Conservation (phyloP, 768 basidiomycete species). For the Lactarius psammicola region DNA sequence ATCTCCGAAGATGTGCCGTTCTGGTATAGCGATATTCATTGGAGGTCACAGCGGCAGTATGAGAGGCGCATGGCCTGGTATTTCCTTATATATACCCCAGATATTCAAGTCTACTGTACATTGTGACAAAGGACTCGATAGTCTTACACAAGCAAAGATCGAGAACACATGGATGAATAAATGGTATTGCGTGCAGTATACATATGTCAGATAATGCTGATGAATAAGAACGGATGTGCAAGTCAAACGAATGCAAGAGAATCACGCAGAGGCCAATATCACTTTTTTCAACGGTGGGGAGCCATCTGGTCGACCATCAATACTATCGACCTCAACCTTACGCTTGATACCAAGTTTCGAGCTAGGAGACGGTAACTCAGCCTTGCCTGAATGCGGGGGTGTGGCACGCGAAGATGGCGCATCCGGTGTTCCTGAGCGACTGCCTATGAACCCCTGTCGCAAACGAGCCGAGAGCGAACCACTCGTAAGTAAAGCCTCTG, state of each 20-base stretch:
- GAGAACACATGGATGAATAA: conserved; percentile 8
- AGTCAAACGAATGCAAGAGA: conserved; percentile 14
- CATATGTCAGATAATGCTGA: conserved; percentile 26
- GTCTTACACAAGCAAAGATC: conserved; percentile 1
- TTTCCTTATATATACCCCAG: conserved; percentile 5
- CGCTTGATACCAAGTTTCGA: conserved; percentile 65
- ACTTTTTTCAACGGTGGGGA: conserved; percentile 71
- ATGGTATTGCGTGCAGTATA: conserved; percentile 28
- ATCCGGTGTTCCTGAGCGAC: conserved; percentile 80
- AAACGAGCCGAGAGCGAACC: conserved; percentile 66
- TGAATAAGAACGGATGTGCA: conserved; percentile 21
- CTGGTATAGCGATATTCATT: conserved; percentile 3
- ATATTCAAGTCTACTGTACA: neutral
- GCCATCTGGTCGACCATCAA: conserved; percentile 39
- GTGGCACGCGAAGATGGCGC: conserved; percentile 39
- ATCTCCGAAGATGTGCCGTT: neutral
- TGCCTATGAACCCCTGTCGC: conserved; percentile 57
- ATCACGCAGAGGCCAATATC: conserved; percentile 37
- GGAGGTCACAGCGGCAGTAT: neutral
- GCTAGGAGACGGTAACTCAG: conserved; percentile 50
- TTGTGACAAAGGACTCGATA: conserved; percentile 1
- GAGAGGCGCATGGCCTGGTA: neutral
- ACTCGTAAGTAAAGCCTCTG: conserved; percentile 58
- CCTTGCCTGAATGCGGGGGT: conserved; percentile 36
- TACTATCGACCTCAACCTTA: conserved; percentile 57